phyloP scores from a whole-genome alignment of 441 rosid species.

The Populus trichocarpa region DNA sequence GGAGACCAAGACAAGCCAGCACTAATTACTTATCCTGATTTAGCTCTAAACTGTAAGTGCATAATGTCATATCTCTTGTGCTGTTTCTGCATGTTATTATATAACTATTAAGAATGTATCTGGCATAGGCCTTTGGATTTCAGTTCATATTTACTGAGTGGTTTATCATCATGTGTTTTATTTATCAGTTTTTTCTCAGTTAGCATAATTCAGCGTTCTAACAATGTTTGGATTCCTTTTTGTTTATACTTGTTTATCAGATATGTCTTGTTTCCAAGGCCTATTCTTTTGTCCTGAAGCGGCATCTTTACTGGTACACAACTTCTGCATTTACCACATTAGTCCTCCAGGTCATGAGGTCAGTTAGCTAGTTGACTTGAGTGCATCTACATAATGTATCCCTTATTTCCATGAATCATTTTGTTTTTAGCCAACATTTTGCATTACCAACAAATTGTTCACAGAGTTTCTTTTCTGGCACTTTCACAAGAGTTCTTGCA shows the following conservation, averaged over 20 bases:
- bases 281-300: slow-evolving; percentile 88
- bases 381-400: background rate
- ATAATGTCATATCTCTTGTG: background rate
- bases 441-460: slow-evolving; percentile 28
- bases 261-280: slow-evolving; percentile 85
- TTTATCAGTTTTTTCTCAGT: background rate
- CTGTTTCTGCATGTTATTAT: background rate
- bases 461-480: slow-evolving; percentile 37
- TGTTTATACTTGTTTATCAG: slow-evolving; percentile 33
- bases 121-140: background rate
- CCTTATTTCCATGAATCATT: slow-evolving; percentile 8
- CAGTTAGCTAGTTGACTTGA: slow-evolving; percentile 31
- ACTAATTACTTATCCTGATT: slow-evolving; percentile 85
- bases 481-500: slow-evolving; percentile 71
- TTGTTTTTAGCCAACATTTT: slow-evolving; percentile 21
- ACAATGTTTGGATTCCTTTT: slow-evolving; percentile 15
- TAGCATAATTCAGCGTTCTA: slow-evolving; percentile 13
- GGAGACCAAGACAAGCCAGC: slow-evolving; percentile 93
- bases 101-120: background rate
- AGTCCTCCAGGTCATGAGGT: slow-evolving; percentile 96
- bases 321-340: slow-evolving; percentile 88
- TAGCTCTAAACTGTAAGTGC: slow-evolving; percentile 72
- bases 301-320: slow-evolving; percentile 79
- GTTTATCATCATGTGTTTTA: background rate
- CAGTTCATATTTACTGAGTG: background rate